A percentile compares a stretch with the other conserved stretches of the same genome.
Conservation (phyloP, 2,329 filamentous ascomycete genomes). For the Endocalyx cinctus region DNA sequence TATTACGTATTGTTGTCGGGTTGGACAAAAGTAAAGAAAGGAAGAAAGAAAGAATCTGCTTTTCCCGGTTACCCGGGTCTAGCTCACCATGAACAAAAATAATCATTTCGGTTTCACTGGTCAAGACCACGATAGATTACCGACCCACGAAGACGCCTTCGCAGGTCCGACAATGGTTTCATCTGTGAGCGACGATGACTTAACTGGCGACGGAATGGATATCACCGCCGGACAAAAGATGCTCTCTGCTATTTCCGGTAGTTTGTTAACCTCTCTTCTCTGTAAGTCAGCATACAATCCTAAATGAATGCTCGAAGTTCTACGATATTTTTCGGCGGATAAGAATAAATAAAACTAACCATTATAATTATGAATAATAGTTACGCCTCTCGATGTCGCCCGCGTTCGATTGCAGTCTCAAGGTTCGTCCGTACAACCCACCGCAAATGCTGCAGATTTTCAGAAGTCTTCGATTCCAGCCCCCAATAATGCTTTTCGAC, state of each 20-base stretch:
- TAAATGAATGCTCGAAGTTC: too few relatives aligned
- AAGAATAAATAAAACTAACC: too few relatives aligned
- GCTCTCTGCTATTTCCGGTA: conserved; percentile 88
- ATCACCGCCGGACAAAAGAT: conserved; percentile 88
- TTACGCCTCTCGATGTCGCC: conserved; percentile 94
- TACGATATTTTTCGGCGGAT: conserved; percentile 2
- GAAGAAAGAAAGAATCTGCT: too few relatives aligned
- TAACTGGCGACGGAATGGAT: conserved; percentile 49
- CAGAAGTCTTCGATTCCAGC: conserved; percentile 52
- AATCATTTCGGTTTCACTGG: conserved; percentile 19
- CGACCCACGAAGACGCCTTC: conserved; percentile 28
- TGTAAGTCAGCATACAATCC: conserved; percentile 56
- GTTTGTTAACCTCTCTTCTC: conserved; percentile 80
- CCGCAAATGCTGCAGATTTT: conserved; percentile 49
- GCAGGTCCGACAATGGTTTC: conserved; percentile 28
- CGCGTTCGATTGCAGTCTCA: conserved; percentile 93
- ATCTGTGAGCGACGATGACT: conserved; percentile 29
- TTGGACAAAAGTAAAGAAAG: too few relatives aligned
- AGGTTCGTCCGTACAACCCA: conserved; percentile 40
- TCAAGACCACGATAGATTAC: conserved; percentile 35
- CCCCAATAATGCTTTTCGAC: conserved; percentile 66
- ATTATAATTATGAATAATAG: conserved; percentile 45
- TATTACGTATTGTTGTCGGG: too few relatives aligned
- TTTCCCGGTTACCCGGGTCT: conserved; percentile 22
- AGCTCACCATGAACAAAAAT: conserved; percentile 17